phyloP scores from a whole-genome alignment of 805 yeast species.

The Debaryomyces tyrocola region DNA sequence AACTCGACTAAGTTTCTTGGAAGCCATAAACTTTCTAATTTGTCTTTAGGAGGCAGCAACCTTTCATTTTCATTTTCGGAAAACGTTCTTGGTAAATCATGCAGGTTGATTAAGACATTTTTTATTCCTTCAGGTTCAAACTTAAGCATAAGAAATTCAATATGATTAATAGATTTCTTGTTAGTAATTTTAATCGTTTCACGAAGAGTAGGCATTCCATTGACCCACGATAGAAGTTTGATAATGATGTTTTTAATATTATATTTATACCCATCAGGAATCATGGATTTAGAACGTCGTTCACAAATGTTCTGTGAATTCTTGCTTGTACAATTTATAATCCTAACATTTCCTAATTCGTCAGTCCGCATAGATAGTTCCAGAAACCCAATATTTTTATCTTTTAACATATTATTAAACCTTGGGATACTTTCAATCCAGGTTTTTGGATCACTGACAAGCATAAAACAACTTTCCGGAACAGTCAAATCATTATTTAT shows the following conservation, averaged over 20 bases:
- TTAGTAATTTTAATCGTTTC: constrained; percentile 6
- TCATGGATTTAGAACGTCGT: not conserved
- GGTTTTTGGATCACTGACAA: not conserved
- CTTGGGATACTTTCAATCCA: constrained; percentile 3
- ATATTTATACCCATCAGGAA: constrained; percentile 7
- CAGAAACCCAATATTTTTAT: constrained; percentile 4
- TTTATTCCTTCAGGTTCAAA: constrained; percentile 10
- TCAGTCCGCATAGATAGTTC: not conserved
- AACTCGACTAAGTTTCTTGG: constrained; percentile 18
- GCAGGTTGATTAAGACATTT: not conserved
- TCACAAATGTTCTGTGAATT: not conserved
- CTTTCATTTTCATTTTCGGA: not conserved
- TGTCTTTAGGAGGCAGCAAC: not conserved
- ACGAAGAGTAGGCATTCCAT: not conserved
- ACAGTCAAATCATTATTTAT: constrained; percentile 1
- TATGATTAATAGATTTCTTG: constrained; percentile 13
- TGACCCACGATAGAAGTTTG: constrained; percentile 8
- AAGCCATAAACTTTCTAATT: constrained; percentile 14
- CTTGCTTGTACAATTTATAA: not conserved
- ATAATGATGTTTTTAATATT: constrained; percentile 11
- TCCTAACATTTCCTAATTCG: not conserved
- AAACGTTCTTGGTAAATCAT: not conserved
- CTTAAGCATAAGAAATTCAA: constrained; percentile 19
- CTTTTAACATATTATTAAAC: not conserved
- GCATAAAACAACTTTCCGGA: not conserved